These are phyloP conservation scores for Entomortierella parvispora DNA, from an alignment of 192 early-diverging fungal genomes.

Conservation along the genomic window DNA sequence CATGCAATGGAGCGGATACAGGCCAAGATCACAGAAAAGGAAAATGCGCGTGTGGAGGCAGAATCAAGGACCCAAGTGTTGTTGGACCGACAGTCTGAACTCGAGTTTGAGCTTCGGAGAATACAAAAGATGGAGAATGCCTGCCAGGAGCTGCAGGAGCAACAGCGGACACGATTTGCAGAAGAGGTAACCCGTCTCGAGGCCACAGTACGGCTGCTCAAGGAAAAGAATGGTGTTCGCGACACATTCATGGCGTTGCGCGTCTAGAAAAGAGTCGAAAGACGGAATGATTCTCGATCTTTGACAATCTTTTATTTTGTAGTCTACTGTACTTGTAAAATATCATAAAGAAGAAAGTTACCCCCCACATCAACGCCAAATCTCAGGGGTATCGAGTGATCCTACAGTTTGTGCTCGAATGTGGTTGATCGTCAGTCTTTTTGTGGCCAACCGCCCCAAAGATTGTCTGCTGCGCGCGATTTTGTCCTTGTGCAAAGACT, in stretches of 20 bases:
- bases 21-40: slow-evolving; percentile 6
- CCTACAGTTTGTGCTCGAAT: too few relatives aligned
- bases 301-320: background rate
- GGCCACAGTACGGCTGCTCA: slow-evolving; percentile 11
- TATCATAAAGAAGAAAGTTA: too few relatives aligned
- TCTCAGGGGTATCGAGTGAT: too few relatives aligned
- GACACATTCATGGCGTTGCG: background rate
- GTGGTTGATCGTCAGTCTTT: too few relatives aligned
- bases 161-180: slow-evolving; percentile 14
- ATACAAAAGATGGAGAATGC: slow-evolving; percentile 12
- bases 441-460: too few relatives aligned
- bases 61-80: slow-evolving; percentile 8
- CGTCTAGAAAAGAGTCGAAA: background rate
- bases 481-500: too few relatives aligned
- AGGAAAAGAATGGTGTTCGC: background rate
- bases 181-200: slow-evolving; percentile 24
- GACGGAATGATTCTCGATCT: background rate
- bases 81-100: slow-evolving; percentile 3
- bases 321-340: too few relatives aligned
- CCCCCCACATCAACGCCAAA: too few relatives aligned
- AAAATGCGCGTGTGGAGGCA: slow-evolving; percentile 1
- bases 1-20: slow-evolving; percentile 4
- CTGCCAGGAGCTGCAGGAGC: slow-evolving; percentile 13
- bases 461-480: too few relatives aligned
- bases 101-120: slow-evolving; percentile 12